phyloP scores from a whole-genome alignment of 148 eudicot species.

The Amaranthus palmeri region DNA sequence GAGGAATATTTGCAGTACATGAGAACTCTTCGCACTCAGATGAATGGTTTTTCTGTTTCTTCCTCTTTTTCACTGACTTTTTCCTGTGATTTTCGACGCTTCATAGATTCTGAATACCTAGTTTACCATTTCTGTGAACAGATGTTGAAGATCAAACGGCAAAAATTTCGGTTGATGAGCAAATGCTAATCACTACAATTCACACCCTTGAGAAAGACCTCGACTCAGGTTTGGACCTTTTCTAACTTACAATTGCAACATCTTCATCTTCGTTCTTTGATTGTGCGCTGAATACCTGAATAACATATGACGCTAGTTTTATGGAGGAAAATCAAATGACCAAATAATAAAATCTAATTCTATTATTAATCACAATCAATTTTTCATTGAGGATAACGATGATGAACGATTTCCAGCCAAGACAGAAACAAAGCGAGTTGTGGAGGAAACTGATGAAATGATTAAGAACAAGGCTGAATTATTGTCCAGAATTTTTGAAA shows the following conservation, averaged over 20 bases:
- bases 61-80: slow-evolving; percentile 7
- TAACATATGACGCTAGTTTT: no score
- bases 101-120: not conserved
- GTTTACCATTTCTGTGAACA: slow-evolving; percentile 20
- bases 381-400: not conserved
- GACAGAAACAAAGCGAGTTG: slow-evolving; percentile 44
- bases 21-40: slow-evolving; percentile 74
- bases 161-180: slow-evolving; percentile 70
- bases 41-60: slow-evolving; percentile 47
- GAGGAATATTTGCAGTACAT: slow-evolving; percentile 72
- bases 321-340: no score
- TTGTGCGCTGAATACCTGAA: not conserved
- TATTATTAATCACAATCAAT: not conserved
- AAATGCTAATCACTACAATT: slow-evolving; percentile 65
- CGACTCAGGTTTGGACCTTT: slow-evolving; percentile 40
- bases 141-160: slow-evolving; percentile 96
- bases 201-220: slow-evolving; percentile 66
- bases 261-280: not conserved
- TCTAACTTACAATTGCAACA: no score
- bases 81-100: not conserved
- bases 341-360: no score
- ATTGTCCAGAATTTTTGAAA: slow-evolving; percentile 66
- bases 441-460: slow-evolving; percentile 58
- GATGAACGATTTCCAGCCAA: slow-evolving; percentile 37
- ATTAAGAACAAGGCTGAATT: slow-evolving; percentile 49